Evolutionary conservation across 164 flowering plant genomes (phyloP).

Genomic region (Dillenia suffruticosa): DNA sequence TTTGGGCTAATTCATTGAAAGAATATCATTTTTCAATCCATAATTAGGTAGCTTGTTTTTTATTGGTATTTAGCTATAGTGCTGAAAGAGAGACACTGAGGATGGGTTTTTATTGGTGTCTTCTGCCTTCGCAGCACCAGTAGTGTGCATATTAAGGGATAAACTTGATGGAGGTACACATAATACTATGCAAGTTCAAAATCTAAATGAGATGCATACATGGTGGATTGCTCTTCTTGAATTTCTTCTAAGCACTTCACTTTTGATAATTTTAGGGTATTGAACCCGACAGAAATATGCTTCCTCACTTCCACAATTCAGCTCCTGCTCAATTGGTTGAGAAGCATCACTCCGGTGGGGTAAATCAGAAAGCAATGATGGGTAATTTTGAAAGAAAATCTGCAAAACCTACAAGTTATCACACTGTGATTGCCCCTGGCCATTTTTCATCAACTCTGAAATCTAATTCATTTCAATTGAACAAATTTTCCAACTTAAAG

Average conservation of each 20-base stretch:
- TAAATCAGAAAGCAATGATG: constrained; percentile 5
- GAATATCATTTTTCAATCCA: no score
- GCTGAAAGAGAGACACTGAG: no score
- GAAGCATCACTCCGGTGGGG: constrained; percentile 19
- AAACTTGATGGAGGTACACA: no score
- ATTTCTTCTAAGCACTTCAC: background rate
- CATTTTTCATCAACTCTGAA: constrained; percentile 10
- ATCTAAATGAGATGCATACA: no score
- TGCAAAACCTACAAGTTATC: constrained; percentile 11
- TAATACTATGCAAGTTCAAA: no score
- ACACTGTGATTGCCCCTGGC: constrained; percentile 2
- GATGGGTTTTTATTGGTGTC: background rate
- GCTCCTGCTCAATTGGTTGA: constrained; percentile 19
- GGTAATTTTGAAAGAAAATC: constrained; percentile 14
- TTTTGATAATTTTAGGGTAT: constrained; percentile 20
- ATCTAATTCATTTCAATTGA: constrained; percentile 13
- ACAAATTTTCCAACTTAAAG: constrained; percentile 12
- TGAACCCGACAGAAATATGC: constrained; percentile 18
- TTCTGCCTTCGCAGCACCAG: no score
- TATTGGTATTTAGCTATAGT: no score
- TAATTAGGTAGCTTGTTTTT: no score
- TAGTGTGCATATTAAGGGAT: no score
- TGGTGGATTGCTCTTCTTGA: no score
- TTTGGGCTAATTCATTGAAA: no score
- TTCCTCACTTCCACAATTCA: constrained; percentile 19